Evolutionary conservation across 2,329 filamentous ascomycete species (phyloP).

Genomic region (Ophiostoma triangulosporum): DNA sequence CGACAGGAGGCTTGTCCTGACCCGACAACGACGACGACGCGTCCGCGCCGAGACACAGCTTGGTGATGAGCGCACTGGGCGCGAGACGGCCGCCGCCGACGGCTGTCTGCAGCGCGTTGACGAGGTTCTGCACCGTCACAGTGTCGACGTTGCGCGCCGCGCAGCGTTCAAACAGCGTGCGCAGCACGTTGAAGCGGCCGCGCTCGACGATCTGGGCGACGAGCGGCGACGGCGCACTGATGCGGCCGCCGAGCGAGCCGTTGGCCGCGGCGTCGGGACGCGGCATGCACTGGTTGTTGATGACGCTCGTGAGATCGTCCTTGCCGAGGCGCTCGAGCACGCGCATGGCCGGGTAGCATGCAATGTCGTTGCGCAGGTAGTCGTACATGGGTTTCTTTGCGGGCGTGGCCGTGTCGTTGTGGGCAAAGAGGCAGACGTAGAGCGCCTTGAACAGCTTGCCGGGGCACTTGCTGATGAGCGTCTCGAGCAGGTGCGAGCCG

Average conservation of each 20-base stretch:
- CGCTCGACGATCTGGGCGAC: conserved; percentile 61
- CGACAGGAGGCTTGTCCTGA: conserved; percentile 10
- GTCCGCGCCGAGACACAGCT: conserved; percentile 33
- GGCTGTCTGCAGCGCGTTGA: conserved; percentile 32
- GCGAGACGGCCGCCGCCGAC: conserved; percentile 19
- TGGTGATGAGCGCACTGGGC: conserved; percentile 32
- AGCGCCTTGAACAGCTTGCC: conserved; percentile 85
- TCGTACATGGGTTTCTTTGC: conserved; percentile 47
- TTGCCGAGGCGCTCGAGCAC: conserved; percentile 74
- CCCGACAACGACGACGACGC: conserved; percentile 1
- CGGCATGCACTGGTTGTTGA: conserved; percentile 45
- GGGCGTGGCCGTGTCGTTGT: conserved; percentile 33
- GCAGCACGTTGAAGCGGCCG: conserved; percentile 65
- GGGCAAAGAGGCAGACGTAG: conserved; percentile 66
- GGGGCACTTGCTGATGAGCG: conserved; percentile 64
- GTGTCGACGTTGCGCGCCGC: conserved; percentile 41
- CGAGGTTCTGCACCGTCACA: conserved; percentile 33
- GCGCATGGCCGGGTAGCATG: conserved; percentile 73
- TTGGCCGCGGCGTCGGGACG: conserved; percentile 55
- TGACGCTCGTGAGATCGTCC: conserved; percentile 65
- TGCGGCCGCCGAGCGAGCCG: conserved; percentile 63
- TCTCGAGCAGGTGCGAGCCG: conserved; percentile 81
- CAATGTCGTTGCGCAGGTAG: conserved; percentile 78
- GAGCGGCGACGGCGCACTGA: conserved; percentile 33
- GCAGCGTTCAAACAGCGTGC: conserved; percentile 72